phyloP scores from a whole-genome alignment of 768 basidiomycete species.

The Russula vinacea region DNA sequence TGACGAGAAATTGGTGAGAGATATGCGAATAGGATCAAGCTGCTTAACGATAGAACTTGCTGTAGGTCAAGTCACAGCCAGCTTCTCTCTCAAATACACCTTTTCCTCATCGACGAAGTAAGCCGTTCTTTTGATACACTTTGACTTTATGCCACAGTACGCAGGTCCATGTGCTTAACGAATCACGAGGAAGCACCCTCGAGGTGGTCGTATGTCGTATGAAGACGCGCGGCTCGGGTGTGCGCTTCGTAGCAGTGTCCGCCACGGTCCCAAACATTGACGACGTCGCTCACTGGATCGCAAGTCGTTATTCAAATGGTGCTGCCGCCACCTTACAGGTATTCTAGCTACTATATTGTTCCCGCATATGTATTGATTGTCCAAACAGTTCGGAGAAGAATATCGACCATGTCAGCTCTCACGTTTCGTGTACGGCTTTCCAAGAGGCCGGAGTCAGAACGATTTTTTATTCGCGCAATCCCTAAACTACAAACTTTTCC shows the following conservation, averaged over 20 bases:
- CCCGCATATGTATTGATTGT: not conserved
- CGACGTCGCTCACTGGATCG: constrained; percentile 89
- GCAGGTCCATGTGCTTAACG: constrained; percentile 90
- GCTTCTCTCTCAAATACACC: constrained; percentile 64
- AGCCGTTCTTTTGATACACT: constrained; percentile 19
- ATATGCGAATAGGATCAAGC: constrained; percentile 3
- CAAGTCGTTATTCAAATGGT: constrained; percentile 40
- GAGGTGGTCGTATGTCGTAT: constrained; percentile 95
- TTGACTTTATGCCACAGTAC: not conserved
- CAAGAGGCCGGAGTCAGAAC: constrained; percentile 59
- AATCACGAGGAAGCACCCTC: constrained; percentile 84
- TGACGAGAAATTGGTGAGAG: constrained; percentile 82
- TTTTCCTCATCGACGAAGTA: constrained; percentile 93
- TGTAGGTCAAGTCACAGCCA: constrained; percentile 59
- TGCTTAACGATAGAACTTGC: constrained; percentile 3
- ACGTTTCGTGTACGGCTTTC: constrained; percentile 68
- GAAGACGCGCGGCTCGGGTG: constrained; percentile 65
- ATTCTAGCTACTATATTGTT: constrained; percentile 1
- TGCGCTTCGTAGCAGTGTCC: constrained; percentile 86
- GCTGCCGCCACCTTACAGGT: constrained; percentile 73
- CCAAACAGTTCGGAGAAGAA: constrained; percentile 81
- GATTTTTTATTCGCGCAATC: constrained; percentile 72
- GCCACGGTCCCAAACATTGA: constrained; percentile 92
- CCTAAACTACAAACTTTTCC: constrained; percentile 72
- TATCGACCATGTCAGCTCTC: constrained; percentile 83